Conservation (phyloP, 78 protist genomes). For the Ministeria vibrans region DNA sequence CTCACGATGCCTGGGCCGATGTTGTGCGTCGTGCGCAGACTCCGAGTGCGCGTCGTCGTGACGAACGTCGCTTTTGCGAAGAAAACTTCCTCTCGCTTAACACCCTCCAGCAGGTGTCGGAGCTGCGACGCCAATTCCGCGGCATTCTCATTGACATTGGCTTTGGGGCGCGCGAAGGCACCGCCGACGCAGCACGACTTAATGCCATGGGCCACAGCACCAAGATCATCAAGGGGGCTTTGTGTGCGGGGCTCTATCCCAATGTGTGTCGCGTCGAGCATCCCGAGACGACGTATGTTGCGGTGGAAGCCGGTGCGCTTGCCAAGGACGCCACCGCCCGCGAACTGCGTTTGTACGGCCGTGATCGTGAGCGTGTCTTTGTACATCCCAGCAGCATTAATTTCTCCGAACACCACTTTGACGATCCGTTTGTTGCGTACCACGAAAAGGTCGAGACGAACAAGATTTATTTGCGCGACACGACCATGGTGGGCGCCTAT, state of each 20-base stretch:
- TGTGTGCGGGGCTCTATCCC: conserved; percentile 58
- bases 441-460: conserved; percentile 13
- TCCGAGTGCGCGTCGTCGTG: not conserved
- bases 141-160: not conserved
- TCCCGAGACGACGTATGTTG: not conserved
- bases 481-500: conserved; percentile 25
- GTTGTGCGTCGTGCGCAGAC: not conserved
- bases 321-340: not conserved
- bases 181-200: not conserved
- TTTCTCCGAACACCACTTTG: too few species aligned
- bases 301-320: not conserved
- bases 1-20: conserved; percentile 23
- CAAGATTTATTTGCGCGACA: conserved; percentile 35
- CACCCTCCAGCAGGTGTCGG: not conserved
- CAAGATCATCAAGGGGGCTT: conserved; percentile 9
- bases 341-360: not conserved
- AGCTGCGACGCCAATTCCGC: not conserved
- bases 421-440: not conserved
- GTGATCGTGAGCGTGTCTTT: not conserved
- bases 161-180: not conserved
- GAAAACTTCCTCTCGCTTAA: not conserved
- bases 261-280: conserved; percentile 15
- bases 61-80: not conserved
- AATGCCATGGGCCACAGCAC: not conserved
- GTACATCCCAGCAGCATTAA: not conserved